Conservation (phyloP, 805 yeast species). For the Suhomyces sp. region DNA sequence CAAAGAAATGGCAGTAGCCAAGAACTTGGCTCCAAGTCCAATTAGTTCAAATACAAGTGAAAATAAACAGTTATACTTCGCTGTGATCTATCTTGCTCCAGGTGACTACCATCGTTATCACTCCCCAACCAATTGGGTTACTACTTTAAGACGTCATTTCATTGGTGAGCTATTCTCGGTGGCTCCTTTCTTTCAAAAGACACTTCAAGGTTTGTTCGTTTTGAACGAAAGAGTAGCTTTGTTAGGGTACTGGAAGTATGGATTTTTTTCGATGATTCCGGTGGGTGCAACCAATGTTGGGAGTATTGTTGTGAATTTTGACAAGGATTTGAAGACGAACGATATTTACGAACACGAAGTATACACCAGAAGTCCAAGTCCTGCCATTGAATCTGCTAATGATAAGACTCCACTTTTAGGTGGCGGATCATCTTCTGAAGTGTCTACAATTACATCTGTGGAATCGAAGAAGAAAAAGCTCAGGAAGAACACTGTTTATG, state of each 20-base stretch:
- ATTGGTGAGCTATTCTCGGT: slow-evolving; percentile 95
- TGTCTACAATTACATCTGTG: slow-evolving; percentile 10
- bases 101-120: slow-evolving; percentile 98
- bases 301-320: slow-evolving; percentile 87
- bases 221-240: slow-evolving; percentile 94
- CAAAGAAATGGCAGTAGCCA: slow-evolving; percentile 40
- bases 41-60: no score
- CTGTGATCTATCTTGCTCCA: slow-evolving; percentile 94
- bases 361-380: slow-evolving; percentile 22
- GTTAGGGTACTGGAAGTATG: slow-evolving; percentile 94
- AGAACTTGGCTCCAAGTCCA: slow-evolving; percentile 35
- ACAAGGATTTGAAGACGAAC: slow-evolving; percentile 85
- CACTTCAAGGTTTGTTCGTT: slow-evolving; percentile 82
- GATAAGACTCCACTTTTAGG: slow-evolving; percentile 35
- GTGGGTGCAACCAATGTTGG: slow-evolving; percentile 99
- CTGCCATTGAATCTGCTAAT: slow-evolving; percentile 13
- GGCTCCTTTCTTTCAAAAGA: slow-evolving; percentile 92
- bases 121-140: slow-evolving; percentile 95
- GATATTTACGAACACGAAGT: slow-evolving; percentile 56
- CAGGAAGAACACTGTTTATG: slow-evolving; percentile 81
- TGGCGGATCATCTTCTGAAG: slow-evolving; percentile 10
- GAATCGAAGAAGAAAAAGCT: slow-evolving; percentile 32
- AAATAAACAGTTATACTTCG: slow-evolving; percentile 69
- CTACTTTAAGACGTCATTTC: slow-evolving; percentile 89
- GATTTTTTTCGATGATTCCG: slow-evolving; percentile 97